These are phyloP conservation scores for Mallotus repandus DNA, from an alignment of 441 rosid genomes.

Conservation along the genomic window DNA sequence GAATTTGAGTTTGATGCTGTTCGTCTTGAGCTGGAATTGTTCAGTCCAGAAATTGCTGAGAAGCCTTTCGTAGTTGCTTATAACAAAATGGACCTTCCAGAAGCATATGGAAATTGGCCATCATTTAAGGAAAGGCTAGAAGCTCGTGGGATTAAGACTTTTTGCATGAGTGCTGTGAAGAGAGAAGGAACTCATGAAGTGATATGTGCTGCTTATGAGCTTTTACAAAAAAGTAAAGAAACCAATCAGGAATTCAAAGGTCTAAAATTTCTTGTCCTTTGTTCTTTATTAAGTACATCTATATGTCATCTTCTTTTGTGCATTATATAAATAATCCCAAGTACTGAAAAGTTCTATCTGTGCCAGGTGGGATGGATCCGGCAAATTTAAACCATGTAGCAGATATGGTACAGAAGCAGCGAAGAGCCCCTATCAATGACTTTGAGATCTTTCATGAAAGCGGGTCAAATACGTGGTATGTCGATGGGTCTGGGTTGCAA, in stretches of 20 bases:
- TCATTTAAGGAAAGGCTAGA: constrained; percentile 61
- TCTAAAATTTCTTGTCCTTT: constrained; percentile 22
- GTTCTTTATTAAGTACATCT: neutral
- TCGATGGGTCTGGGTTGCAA: constrained; percentile 76
- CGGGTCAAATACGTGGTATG: constrained; percentile 66
- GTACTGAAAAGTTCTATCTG: constrained; percentile 23
- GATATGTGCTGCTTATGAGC: constrained; percentile 62
- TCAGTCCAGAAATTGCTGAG: constrained; percentile 81
- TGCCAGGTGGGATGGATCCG: constrained; percentile 37
- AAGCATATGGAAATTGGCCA: constrained; percentile 74
- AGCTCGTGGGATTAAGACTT: constrained; percentile 65
- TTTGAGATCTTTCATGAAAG: constrained; percentile 67
- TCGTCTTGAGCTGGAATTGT: constrained; percentile 88
- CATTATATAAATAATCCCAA: neutral
- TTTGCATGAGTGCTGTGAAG: constrained; percentile 86
- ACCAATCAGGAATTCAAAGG: constrained; percentile 56
- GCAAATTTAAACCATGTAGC: constrained; percentile 77
- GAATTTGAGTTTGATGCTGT: constrained; percentile 91
- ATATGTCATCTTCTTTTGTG: neutral
- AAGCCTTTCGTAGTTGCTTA: constrained; percentile 86
- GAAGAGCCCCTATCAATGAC: constrained; percentile 68
- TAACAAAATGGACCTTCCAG: constrained; percentile 94
- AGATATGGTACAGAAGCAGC: constrained; percentile 63
- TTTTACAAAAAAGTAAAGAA: constrained; percentile 53
- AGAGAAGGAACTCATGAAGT: constrained; percentile 77